Evolutionary conservation across 140 eudicot species (phyloP).

Genomic region (Erigeron philadelphicus): DNA sequence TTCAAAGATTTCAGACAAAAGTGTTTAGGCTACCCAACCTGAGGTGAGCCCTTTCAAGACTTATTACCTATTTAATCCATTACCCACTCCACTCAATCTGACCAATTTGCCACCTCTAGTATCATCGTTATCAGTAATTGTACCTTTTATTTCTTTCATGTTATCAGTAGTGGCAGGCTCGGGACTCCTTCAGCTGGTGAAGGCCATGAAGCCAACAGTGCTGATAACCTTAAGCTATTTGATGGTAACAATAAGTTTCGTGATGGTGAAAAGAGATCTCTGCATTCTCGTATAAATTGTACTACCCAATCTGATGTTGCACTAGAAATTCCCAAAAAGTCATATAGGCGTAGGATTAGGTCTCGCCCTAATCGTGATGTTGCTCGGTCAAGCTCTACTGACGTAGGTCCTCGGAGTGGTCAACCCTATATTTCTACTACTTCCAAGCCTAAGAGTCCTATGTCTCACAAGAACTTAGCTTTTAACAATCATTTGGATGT

Average conservation of each 20-base stretch:
- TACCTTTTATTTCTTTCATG: constrained; percentile 13
- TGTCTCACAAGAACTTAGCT: constrained; percentile 28
- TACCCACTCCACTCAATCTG: neutral
- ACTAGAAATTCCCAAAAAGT: constrained; percentile 63
- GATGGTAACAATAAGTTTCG: constrained; percentile 62
- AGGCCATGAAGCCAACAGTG: constrained; percentile 88
- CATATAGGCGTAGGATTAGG: constrained; percentile 76
- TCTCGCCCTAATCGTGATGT: constrained; percentile 72
- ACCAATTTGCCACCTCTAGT: constrained; percentile 8
- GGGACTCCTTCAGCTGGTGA: constrained; percentile 61
- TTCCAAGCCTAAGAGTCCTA: constrained; percentile 42
- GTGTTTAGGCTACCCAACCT: neutral
- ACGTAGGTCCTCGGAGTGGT: constrained; percentile 40
- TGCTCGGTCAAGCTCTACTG: constrained; percentile 52
- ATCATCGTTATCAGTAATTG: constrained; percentile 16
- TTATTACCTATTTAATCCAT: neutral
- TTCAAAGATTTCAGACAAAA: neutral
- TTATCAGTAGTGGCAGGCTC: constrained; percentile 60
- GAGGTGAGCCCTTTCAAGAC: no score
- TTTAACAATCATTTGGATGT: constrained; percentile 38
- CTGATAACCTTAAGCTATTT: constrained; percentile 87
- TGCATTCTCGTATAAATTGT: constrained; percentile 37
- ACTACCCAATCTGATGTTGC: constrained; percentile 46
- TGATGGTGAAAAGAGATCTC: constrained; percentile 43
- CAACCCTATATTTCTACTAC: constrained; percentile 23